Conservation (phyloP, 768 basidiomycete species). For the Leccinum subtestaceum region DNA sequence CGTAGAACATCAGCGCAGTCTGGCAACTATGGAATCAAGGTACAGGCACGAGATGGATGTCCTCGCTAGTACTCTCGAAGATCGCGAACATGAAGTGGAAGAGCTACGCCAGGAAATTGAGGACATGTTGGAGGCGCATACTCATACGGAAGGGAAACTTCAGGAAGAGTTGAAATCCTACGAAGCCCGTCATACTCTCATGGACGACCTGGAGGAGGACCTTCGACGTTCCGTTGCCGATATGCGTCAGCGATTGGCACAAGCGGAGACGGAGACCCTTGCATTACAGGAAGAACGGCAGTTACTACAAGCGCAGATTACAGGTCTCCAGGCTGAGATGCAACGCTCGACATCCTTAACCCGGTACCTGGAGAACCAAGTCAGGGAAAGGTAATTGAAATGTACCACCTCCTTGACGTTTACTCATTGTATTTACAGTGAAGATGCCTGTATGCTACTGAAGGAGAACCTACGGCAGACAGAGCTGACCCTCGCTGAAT, state of each 20-base stretch:
- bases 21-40: conserved; percentile 33
- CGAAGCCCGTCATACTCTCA: conserved; percentile 27
- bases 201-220: conserved; percentile 34
- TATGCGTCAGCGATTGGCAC: conserved; percentile 41
- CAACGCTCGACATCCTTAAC: conserved; percentile 61
- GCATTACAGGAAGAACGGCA: conserved; percentile 49
- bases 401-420: neutral
- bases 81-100: conserved; percentile 34
- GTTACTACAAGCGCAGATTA: conserved; percentile 52
- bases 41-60: conserved; percentile 33
- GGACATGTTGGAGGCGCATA: conserved; percentile 36
- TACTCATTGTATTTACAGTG: conserved; percentile 38
- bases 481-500: conserved; percentile 44
- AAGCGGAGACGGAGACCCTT: conserved; percentile 36
- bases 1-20: conserved; percentile 20
- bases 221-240: conserved; percentile 39
- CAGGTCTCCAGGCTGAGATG: conserved; percentile 59
- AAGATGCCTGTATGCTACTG: conserved; percentile 40
- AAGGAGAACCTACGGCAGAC: conserved; percentile 40
- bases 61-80: conserved; percentile 38
- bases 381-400: conserved; percentile 54
- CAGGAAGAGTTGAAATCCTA: conserved; percentile 26
- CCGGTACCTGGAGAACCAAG: conserved; percentile 61
- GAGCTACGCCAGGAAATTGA: conserved; percentile 39
- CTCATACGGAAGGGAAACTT: conserved; percentile 30